Conservation (phyloP, 495 filamentous ascomycete species). For the Talaromyces proteolyticus region DNA sequence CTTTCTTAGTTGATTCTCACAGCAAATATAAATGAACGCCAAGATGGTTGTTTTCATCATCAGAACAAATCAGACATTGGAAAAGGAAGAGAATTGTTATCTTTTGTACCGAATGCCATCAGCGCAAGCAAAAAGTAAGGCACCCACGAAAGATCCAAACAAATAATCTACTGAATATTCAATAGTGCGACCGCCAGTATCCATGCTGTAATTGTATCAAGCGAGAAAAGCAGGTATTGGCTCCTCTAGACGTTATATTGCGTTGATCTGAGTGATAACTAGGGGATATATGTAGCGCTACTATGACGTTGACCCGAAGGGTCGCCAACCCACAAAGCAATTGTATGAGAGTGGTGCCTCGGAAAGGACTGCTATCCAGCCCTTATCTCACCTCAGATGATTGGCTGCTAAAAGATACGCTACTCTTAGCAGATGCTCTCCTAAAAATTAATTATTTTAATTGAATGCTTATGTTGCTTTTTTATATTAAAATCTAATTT, state of each 20-base stretch:
- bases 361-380: too few relatives aligned
- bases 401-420: too few relatives aligned
- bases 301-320: constrained; percentile 16
- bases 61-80: constrained; percentile 14
- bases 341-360: neutral
- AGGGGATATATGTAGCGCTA: constrained; percentile 22
- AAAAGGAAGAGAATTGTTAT: constrained; percentile 57
- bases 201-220: constrained; percentile 58
- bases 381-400: too few relatives aligned
- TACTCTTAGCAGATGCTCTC: too few relatives aligned
- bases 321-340: neutral
- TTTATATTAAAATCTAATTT: too few relatives aligned
- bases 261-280: constrained; percentile 13
- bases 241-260: constrained; percentile 3
- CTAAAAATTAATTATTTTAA: too few relatives aligned
- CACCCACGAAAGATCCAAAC: neutral
- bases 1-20: neutral
- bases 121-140: constrained; percentile 51
- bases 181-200: constrained; percentile 48
- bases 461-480: too few relatives aligned
- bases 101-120: constrained; percentile 58
- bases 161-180: neutral
- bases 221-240: constrained; percentile 34
- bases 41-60: neutral
- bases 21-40: neutral